Base-by-base conservation (phyloP, 2,329 filamentous ascomycete species). In the Talaromyces amestolkiae region DNA sequence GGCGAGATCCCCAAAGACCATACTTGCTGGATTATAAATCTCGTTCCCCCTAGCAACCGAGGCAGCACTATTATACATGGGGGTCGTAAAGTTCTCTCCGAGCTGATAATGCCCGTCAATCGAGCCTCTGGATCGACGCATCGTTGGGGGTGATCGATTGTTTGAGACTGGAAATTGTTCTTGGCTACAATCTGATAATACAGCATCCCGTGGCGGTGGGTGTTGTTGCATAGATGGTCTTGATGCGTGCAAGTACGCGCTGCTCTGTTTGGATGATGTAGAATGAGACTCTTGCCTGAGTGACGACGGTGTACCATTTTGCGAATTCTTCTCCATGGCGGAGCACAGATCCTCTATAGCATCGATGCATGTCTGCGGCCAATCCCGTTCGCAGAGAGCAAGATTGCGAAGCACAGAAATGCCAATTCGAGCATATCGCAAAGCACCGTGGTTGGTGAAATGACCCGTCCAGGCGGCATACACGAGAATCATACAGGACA, bases 1-100 rank as follows among this genome's bases (percentile, higher is more conserved):
- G 8, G 49, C 22, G 17, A 31, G 27, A 53, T 68, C 70, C 4
- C 70, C 70, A 33, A 72, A 72, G 7, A 72, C 66, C 1, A 71
- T 66, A 6, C 68, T 69, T 2, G 67, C 70, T 15, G 69, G 68
- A 17, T 64, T 68, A 13, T 68, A 67, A 0, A 66, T 67, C 6
- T 63, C 59, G 31, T n/a, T 53, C 15, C n/a, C 33, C 24, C 3
- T 43, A 41, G 2, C 27, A 17, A 7, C 6, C 58, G 13, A 27
- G 13, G 75, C 15, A 3, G 49, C 17, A 31, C 24, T n/a, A 31
- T 53, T 9, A 11, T 53, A 53, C 24, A 15, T n/a, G 49, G 49
- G 24, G 8, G 31, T 53, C 15, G 24, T 31, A n/a, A n/a, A 11
- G 7, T 53, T 27, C 24, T 53, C 24, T 31, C 27, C 24, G 31